Conservation (phyloP, 2,329 filamentous ascomycete genomes). For the Fusarium heterosporum region DNA sequence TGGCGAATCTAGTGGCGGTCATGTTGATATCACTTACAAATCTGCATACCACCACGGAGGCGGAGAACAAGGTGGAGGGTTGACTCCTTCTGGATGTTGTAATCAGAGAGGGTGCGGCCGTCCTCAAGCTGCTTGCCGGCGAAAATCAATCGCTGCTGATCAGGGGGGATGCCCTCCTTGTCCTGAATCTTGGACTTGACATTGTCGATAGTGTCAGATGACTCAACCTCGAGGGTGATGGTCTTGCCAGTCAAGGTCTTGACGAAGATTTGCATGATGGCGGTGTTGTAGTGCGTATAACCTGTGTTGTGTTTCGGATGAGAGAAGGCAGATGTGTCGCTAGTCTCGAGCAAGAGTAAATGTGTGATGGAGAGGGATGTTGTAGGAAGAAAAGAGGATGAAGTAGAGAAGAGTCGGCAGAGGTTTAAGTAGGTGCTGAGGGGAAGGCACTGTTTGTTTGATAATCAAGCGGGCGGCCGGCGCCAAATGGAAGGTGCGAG, state of each 20-base stretch:
- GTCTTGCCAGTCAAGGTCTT: constrained; percentile 88
- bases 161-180: constrained; percentile 96
- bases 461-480: constrained; percentile 41
- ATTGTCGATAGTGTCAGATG: constrained; percentile 93
- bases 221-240: constrained; percentile 77
- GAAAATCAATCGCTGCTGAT: constrained; percentile 96
- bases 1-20: neutral
- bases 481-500: constrained; percentile 34
- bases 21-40: constrained; percentile 62
- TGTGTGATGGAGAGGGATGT: constrained; percentile 24
- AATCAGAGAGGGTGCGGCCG: constrained; percentile 70
- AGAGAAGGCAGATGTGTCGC: constrained; percentile 6
- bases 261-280: constrained; percentile 95
- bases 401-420: constrained; percentile 40
- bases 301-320: constrained; percentile 37
- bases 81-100: constrained; percentile 72
- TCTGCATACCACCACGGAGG: constrained; percentile 74
- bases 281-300: constrained; percentile 49
- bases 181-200: constrained; percentile 99
- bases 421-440: constrained; percentile 50
- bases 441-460: constrained; percentile 39
- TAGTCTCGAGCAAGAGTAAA: constrained; percentile 25
- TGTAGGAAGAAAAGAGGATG: constrained; percentile 24
- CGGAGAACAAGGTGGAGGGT: constrained; percentile 81
- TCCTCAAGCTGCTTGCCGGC: constrained; percentile 98